Percentiles rank a stretch among this genome's conserved stretches.
Evolutionary conservation across 2,329 filamentous ascomycete species (phyloP).

Genomic region (Penicillium frequentans): DNA sequence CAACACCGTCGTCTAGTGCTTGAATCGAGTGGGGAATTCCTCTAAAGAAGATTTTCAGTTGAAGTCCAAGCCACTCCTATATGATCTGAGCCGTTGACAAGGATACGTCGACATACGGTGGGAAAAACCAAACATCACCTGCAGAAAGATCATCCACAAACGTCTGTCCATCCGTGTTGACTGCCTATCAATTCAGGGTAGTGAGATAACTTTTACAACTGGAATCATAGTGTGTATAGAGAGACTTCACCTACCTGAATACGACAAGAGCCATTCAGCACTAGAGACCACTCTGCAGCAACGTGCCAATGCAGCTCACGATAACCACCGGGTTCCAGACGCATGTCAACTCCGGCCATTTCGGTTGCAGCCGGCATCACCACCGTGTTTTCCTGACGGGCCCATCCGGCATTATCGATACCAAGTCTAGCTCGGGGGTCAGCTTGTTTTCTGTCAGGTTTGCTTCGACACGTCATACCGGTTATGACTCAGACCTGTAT

Average conservation of each 20-base stretch:
- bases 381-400: conserved; percentile 53
- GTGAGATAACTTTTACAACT: not conserved
- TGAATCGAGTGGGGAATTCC: conserved; percentile 77
- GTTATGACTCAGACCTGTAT: conserved; percentile 46
- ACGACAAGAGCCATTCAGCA: conserved; percentile 40
- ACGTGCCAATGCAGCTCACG: conserved; percentile 61
- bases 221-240: not conserved
- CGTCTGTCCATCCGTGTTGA: conserved; percentile 63
- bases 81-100: not conserved
- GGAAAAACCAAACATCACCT: conserved; percentile 81
- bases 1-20: conserved; percentile 66
- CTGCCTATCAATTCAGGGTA: conserved; percentile 22
- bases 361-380: conserved; percentile 52
- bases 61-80: not conserved
- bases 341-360: conserved; percentile 63
- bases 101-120: conserved; percentile 46
- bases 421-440: conserved; percentile 39
- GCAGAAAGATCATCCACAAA: conserved; percentile 75
- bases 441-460: not conserved
- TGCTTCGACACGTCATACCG: conserved; percentile 25
- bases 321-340: conserved; percentile 57
- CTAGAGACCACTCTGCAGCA: conserved; percentile 40
- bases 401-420: conserved; percentile 52
- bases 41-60: conserved; percentile 12
- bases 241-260: conserved; percentile 28